Base-by-base conservation (phyloP, 768 basidiomycete genomes). In the Sarcodon sp. region DNA sequence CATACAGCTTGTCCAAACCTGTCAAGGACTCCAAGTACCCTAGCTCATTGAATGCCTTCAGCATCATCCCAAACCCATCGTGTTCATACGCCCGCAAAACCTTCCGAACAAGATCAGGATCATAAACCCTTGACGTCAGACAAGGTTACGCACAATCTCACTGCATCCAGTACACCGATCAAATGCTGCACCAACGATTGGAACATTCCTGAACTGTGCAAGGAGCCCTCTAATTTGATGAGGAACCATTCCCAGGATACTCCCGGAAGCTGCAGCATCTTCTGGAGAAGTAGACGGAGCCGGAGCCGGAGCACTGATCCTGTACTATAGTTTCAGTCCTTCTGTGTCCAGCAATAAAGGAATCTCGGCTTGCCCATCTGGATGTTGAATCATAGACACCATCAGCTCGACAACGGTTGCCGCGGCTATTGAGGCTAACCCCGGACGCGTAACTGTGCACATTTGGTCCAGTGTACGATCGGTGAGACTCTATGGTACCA, bases 371-470 rank as follows among this genome's bases (percentile, higher is more conserved):
- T 57, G 93, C 90, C 90, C 86, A 16, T 81, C 70, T 0, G 91
- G 88, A 66, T 97, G 92, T 58, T 97, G 93, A 7, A 97, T 55
- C 3, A 96, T 65, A 0, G 90, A 87, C 1, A 88, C 81, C 18
- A 98, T 75, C 7, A 99, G 70, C 61, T 99, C 96, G 1, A 97
- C 94, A 0, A 91, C 92, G 0, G 85, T 87, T 0, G 93, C 83
- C 1, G 87, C 79, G 0, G 96, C 96, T 46, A 97, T 90, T 0
- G 90, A 79, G 0, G 94, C 96, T 1, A 98, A 72, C 0, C 94
- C 94, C 0, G 96, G 96, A 16, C 96, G 71, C 0, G 94, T 97
- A 32, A 99, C 96, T 0, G 96, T 98, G 61, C 96, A 99, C 94
- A 97, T 97, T 62, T 98, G 94, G 62, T 98, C 96, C 11, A 98